These are phyloP conservation scores for Cicer judaicum DNA, from an alignment of 306 rosid genomes.

Conservation along the genomic window DNA sequence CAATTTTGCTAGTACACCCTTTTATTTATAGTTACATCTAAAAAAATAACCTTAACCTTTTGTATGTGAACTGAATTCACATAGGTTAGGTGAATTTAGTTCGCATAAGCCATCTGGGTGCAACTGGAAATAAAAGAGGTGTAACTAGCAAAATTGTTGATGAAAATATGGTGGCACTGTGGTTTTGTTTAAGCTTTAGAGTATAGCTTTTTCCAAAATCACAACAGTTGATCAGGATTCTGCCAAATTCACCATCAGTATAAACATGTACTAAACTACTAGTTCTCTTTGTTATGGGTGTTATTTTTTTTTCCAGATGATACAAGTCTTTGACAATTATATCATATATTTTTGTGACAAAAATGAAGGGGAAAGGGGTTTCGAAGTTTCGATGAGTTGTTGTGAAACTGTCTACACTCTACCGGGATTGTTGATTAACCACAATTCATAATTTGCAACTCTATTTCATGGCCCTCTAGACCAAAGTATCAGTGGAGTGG, in stretches of 20 bases:
- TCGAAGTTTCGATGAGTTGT: background rate
- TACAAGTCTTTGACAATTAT: background rate
- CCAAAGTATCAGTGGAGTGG: constrained; percentile 5
- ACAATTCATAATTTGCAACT: constrained; percentile 8
- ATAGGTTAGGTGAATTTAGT: too few species aligned
- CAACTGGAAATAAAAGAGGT: too few species aligned
- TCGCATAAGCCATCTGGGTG: too few species aligned
- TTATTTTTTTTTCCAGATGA: background rate
- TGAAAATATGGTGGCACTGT: background rate
- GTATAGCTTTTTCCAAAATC: background rate
- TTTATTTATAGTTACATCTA: too few species aligned
- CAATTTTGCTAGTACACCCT: too few species aligned
- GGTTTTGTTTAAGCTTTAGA: background rate
- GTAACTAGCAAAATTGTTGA: too few species aligned
- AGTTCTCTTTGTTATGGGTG: background rate
- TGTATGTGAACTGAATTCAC: too few species aligned
- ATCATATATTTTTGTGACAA: background rate
- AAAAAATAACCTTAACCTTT: too few species aligned
- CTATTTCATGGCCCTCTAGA: background rate
- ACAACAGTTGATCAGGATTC: background rate
- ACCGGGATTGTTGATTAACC: background rate
- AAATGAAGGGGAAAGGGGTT: background rate
- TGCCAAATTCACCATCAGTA: background rate
- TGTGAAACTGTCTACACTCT: background rate
- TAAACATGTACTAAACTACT: background rate